Evolutionary conservation across 1,139 yeast genomes (phyloP).

Genomic region (Suhomyces terraborum): DNA sequence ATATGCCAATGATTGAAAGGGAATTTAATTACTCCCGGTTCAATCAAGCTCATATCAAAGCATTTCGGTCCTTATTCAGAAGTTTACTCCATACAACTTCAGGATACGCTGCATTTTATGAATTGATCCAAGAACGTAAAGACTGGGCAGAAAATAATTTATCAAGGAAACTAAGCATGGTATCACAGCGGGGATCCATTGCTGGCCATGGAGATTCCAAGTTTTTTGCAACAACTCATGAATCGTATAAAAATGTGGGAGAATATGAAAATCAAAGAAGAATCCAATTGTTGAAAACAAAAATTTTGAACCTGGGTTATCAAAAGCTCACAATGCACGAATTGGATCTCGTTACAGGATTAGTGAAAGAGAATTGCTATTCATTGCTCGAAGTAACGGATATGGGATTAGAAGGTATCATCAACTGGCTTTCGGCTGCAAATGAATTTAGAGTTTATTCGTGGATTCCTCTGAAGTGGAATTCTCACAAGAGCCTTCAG

Average conservation of each 20-base stretch:
- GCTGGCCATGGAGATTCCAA: conserved; percentile 23
- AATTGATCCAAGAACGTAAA: conserved; percentile 31
- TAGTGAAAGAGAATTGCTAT: conserved; percentile 22
- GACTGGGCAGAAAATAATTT: conserved; percentile 21
- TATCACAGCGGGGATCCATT: conserved; percentile 18
- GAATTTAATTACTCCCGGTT: conserved; percentile 36
- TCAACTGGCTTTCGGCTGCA: conserved; percentile 34
- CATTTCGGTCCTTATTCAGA: conserved; percentile 29
- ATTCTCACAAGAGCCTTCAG: conserved; percentile 21
- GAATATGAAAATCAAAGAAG: conserved; percentile 30
- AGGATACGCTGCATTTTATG: conserved; percentile 36
- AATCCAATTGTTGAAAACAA: conserved; percentile 23
- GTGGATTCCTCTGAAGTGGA: conserved; percentile 19
- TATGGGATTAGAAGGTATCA: conserved; percentile 21
- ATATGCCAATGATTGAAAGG: conserved; percentile 23
- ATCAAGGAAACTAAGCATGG: conserved; percentile 20
- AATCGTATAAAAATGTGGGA: conserved; percentile 36
- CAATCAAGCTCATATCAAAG: conserved; percentile 32
- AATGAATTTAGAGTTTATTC: conserved; percentile 32
- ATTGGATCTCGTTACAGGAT: conserved; percentile 29
- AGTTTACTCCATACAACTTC: conserved; percentile 28
- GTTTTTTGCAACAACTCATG: conserved; percentile 30
- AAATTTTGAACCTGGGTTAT: conserved; percentile 23
- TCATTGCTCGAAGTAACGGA: conserved; percentile 24
- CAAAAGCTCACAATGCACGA: conserved; percentile 22